Evolutionary conservation across 2,329 filamentous ascomycete genomes (phyloP).

Genomic region (Fusarium foetens): DNA sequence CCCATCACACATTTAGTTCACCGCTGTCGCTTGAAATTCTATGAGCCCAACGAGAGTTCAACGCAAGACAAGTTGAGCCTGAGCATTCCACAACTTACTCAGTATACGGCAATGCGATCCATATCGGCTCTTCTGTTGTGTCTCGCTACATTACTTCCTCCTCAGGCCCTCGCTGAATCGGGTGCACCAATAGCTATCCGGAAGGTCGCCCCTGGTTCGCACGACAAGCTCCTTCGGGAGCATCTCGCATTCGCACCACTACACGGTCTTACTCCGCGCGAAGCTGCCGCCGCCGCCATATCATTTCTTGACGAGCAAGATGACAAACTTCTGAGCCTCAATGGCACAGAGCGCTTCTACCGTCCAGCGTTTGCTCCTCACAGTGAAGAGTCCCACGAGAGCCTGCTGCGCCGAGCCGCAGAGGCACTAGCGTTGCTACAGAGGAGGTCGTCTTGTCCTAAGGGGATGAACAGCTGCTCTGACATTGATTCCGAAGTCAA

Average conservation of each 20-base stretch:
- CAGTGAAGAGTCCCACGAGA: conserved; percentile 41
- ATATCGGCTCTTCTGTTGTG: conserved; percentile 54
- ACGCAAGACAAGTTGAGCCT: neutral
- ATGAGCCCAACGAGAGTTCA: neutral
- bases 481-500: conserved; percentile 73
- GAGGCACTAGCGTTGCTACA: conserved; percentile 61
- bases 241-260: conserved; percentile 65
- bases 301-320: conserved; percentile 46
- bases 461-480: conserved; percentile 71
- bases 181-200: conserved; percentile 69
- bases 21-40: conserved; percentile 7
- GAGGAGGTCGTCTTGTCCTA: conserved; percentile 73
- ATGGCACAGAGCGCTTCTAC: conserved; percentile 47
- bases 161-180: conserved; percentile 50
- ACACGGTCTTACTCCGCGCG: conserved; percentile 41
- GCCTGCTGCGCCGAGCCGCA: conserved; percentile 56
- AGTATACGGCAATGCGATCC: conserved; percentile 51
- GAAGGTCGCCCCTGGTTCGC: conserved; percentile 76
- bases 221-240: conserved; percentile 78
- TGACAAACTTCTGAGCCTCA: conserved; percentile 25
- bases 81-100: neutral
- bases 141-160: conserved; percentile 58
- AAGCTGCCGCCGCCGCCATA: conserved; percentile 47
- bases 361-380: conserved; percentile 65
- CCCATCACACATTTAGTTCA: conserved; percentile 5